Evolutionary conservation across 495 filamentous ascomycete genomes (phyloP), one percentile per base, ranked within the genome.

Genomic region (Neurospora africana): DNA sequence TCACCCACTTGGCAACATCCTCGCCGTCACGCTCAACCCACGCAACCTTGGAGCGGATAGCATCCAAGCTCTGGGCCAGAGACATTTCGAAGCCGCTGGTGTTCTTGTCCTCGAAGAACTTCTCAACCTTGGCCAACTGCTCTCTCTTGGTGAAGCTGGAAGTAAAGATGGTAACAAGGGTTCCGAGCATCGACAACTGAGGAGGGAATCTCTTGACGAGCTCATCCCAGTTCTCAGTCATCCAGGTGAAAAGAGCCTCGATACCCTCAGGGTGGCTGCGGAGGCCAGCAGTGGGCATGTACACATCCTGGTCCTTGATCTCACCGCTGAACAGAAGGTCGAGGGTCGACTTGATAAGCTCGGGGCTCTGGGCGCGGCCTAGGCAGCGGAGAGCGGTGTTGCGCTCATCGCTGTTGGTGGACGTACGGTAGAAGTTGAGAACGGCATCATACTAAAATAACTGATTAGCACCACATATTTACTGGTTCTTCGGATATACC

Each of bases 271-370:
- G 82, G 78, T 97, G 92, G 75, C 86, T 89, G 71, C 95, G 88
- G 69, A 99, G 86, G 35, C 91, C 92, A 44, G 87, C 86, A 35
- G 96, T 82, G 4, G 88, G 95, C 78, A 97, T 89, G 84, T 98
- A 98, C 75, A 99, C 90, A 78, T 99, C 95, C 82, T 99, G 95
- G 75, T 90, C 93, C 84, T 97, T 96, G 81, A 99, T 93, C 73
- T 97, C 91, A 47, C 90, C 87, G 80, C 90, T 88, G 72, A 92
- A 85, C 58, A 94, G 88, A 40, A 97, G 83, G 10, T 81, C 85
- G 21, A 99, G 87, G 3, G 94, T 95, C 71, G 89, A 88, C 79
- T 93, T 81, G 81, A 98, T 95, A 67, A 98, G 89, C 69, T 89
- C 87, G 17, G 92, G 89, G 61, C 90, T 84, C 74, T 91, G 90